A percentile compares a stretch with the other conserved stretches of the same genome.
Conservation (phyloP, 1,284 basidiomycete species). For the Ustilago bromivora region DNA sequence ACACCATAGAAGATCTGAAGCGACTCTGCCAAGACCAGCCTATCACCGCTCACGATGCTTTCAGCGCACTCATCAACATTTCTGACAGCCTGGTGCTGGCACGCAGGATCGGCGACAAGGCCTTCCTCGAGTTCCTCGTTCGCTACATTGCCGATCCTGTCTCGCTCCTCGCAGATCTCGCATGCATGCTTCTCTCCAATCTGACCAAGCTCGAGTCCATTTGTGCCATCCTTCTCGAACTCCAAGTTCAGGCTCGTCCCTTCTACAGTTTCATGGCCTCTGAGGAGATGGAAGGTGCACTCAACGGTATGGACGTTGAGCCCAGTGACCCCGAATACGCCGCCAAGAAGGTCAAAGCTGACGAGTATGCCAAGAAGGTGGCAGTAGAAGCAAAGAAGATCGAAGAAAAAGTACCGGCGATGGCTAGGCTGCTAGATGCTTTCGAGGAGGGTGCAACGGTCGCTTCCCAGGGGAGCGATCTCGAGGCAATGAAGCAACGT, state of each 20-base stretch:
- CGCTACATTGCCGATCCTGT: slow-evolving; percentile 91
- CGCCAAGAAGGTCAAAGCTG: slow-evolving; percentile 51
- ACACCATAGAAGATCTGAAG: slow-evolving; percentile 77
- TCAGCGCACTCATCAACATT: slow-evolving; percentile 92
- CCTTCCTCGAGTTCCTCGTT: slow-evolving; percentile 85
- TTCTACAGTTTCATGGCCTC: slow-evolving; percentile 64
- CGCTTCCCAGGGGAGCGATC: slow-evolving; percentile 51
- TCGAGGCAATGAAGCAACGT: slow-evolving; percentile 63
- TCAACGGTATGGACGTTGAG: slow-evolving; percentile 65
- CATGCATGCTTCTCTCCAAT: slow-evolving; percentile 96
- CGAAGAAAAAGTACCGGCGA: slow-evolving; percentile 62
- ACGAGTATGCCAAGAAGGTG: slow-evolving; percentile 52
- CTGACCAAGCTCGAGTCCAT: slow-evolving; percentile 83
- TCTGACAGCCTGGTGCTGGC: slow-evolving; percentile 83
- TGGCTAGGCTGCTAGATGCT: slow-evolving; percentile 63
- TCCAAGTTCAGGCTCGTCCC: slow-evolving; percentile 71
- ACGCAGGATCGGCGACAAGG: slow-evolving; percentile 77
- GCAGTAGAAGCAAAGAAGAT: slow-evolving; percentile 51
- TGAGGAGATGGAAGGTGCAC: slow-evolving; percentile 55
- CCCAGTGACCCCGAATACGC: slow-evolving; percentile 60
- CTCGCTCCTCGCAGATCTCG: slow-evolving; percentile 90
- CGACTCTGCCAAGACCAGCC: slow-evolving; percentile 84
- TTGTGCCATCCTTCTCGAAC: slow-evolving; percentile 77
- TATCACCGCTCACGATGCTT: slow-evolving; percentile 90
- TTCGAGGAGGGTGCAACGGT: slow-evolving; percentile 69